Evolutionary conservation across 768 basidiomycete species (phyloP), one percentile per base, ranked within the genome.

Genomic region (Rhodotorula diobovata): DNA sequence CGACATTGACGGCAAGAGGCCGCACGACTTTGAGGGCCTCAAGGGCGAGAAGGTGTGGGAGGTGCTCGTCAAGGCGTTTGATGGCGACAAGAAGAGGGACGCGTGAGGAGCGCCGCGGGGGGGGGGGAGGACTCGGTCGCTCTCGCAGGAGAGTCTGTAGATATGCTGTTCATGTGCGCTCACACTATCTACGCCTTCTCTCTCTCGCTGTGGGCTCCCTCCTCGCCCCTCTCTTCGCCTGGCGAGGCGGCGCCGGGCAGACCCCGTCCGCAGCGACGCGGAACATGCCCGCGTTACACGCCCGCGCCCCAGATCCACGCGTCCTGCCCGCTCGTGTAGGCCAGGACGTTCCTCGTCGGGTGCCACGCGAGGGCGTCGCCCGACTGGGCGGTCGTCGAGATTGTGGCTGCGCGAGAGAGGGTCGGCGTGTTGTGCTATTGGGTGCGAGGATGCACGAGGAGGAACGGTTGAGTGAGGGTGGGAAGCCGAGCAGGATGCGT

Each of bases 331-430:
- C 48, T 50, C 16, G 60, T 67, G 39, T 75, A 75, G 51, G 74
- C 74, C 23, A 75, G 61, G 15, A 72, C 21, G 34, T 61, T 66
- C 55, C 50, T 50, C 2, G 65, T 39, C 16, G 74, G 74, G 59
- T 75, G 74, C 74, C 74, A 75, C 28, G 74, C 71, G 14, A 75
- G 61, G 3, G 57, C 32, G 30, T 72, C 67, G 59, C 62, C 62
- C 7, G 3, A 23, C 5, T 30, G 67, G 18, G 37, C 71, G 51
- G 55, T 14, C 20, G 57, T 63, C 58, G 21, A 54, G 9, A 14
- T 61, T 15, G 16, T 11, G 8, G 48, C 25, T 7, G 48, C 48
- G 48, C 48, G 48, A 12, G 43, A 35, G 12, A 69, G 53, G 0
- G 73, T 51, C 4, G 73, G 68, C 21, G 67, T 53, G n/a, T 67